Conservation (phyloP, 2,329 filamentous ascomycete species). For the Alternaria panax region DNA sequence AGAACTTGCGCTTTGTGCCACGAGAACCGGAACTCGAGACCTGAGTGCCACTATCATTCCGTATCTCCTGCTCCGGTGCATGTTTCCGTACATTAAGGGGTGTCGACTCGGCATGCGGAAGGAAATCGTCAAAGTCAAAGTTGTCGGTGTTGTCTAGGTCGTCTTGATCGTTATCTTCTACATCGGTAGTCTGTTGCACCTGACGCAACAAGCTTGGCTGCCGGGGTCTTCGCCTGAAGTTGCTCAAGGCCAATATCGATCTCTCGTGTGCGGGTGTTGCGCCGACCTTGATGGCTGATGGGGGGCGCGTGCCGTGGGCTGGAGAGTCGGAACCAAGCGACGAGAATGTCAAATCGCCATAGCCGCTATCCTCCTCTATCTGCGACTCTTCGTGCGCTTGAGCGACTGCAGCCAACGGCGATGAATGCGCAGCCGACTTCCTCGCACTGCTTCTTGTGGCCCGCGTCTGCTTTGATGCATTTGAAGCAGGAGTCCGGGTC, state of each 20-base stretch:
- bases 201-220: conserved; percentile 60
- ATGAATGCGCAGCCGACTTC: conserved; percentile 23
- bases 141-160: conserved; percentile 54
- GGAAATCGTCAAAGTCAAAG: conserved; percentile 56
- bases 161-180: conserved; percentile 56
- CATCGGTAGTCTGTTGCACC: conserved; percentile 55
- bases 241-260: conserved; percentile 58
- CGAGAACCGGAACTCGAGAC: conserved; percentile 44
- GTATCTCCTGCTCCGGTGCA: conserved; percentile 33
- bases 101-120: conserved; percentile 72
- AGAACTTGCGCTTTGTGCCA: conserved; percentile 50
- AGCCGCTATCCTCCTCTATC: conserved; percentile 39
- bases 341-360: conserved; percentile 44
- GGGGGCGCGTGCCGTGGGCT: conserved; percentile 49
- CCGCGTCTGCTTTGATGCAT: conserved; percentile 25
- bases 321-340: conserved; percentile 46
- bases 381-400: conserved; percentile 16
- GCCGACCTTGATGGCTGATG: conserved; percentile 54
- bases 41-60: conserved; percentile 39
- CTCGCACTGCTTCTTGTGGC: conserved; percentile 29
- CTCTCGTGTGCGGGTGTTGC: conserved; percentile 55
- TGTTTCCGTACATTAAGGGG: conserved; percentile 61
- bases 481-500: conserved; percentile 31
- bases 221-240: conserved; percentile 58
- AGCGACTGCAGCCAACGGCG: conserved; percentile 9